phyloP scores from a whole-genome alignment of 176 grass and related monocot species.

The Chrysopogon serrulatus region DNA sequence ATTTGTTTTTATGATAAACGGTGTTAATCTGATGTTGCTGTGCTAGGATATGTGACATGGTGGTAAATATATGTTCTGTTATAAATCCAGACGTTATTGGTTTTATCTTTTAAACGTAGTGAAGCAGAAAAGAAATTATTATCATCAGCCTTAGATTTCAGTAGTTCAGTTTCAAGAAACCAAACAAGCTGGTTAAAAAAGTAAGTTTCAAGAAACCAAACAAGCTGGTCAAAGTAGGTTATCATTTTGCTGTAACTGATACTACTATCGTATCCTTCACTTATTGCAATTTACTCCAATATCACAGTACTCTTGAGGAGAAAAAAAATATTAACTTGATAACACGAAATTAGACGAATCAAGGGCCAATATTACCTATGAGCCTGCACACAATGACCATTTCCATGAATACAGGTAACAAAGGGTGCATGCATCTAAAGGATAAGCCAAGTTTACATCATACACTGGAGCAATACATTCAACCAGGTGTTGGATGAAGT shows the following conservation, averaged over 20 bases:
- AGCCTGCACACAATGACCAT: constrained; percentile 12
- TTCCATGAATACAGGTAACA: background rate
- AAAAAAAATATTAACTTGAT: background rate
- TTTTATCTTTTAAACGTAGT: background rate
- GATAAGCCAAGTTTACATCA: constrained; percentile 12
- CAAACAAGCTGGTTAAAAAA: background rate
- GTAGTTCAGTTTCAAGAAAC: background rate
- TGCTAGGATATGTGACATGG: background rate
- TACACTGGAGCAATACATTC: constrained; percentile 25
- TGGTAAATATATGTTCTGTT: background rate
- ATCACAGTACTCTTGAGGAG: background rate
- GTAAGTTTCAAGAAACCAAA: background rate
- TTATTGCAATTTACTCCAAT: background rate
- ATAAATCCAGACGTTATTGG: background rate
- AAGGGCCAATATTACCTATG: background rate
- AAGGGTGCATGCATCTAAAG: background rate
- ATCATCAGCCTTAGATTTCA: background rate
- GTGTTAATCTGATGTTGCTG: background rate
- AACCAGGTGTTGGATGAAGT: constrained; percentile 49
- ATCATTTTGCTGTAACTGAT: background rate
- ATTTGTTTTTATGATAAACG: background rate
- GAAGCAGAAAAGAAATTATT: background rate
- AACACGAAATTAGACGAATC: background rate
- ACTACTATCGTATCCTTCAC: background rate
- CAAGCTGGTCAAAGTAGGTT: background rate